Conservation (phyloP, 179 eudicot species). For the Gypsophila paniculata region DNA sequence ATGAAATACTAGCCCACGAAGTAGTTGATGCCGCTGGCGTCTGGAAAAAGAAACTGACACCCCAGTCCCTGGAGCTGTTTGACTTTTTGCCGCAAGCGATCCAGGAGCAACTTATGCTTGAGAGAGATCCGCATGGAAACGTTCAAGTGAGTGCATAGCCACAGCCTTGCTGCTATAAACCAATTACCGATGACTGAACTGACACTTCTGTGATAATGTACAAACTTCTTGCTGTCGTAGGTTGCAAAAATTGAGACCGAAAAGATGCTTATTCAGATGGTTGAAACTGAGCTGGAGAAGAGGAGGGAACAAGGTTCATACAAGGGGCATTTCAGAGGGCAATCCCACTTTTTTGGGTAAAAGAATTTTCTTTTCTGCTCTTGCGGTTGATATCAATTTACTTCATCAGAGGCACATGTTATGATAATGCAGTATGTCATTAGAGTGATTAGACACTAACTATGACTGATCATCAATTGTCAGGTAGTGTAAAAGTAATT, state of each 20-base stretch:
- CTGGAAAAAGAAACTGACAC: slow-evolving; percentile 72
- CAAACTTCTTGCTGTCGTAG: slow-evolving; percentile 31
- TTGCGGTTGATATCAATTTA: background rate
- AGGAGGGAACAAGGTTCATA: slow-evolving; percentile 63
- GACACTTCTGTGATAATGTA: background rate
- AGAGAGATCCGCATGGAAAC: slow-evolving; percentile 97
- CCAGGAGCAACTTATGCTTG: slow-evolving; percentile 90
- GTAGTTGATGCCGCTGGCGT: slow-evolving; percentile 69
- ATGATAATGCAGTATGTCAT: too few relatives aligned
- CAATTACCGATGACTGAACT: background rate
- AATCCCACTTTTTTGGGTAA: slow-evolving; percentile 97
- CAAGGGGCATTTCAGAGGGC: slow-evolving; percentile 70
- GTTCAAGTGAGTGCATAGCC: slow-evolving; percentile 55
- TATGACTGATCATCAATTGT: too few relatives aligned
- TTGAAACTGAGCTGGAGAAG: slow-evolving; percentile 78
- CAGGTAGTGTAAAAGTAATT: too few relatives aligned
- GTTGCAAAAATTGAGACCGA: slow-evolving; percentile 98
- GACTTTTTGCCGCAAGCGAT: slow-evolving; percentile 75
- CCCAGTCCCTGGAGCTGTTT: slow-evolving; percentile 61
- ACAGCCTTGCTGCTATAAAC: background rate
- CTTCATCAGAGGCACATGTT: background rate
- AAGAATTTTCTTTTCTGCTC: too few relatives aligned
- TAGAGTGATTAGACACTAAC: too few relatives aligned
- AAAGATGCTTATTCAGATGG: slow-evolving; percentile 99
- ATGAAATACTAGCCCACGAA: slow-evolving; percentile 87